Conservation (phyloP, 108 stramenopile genomes). For the Mayamaea pseudoterrestris region DNA sequence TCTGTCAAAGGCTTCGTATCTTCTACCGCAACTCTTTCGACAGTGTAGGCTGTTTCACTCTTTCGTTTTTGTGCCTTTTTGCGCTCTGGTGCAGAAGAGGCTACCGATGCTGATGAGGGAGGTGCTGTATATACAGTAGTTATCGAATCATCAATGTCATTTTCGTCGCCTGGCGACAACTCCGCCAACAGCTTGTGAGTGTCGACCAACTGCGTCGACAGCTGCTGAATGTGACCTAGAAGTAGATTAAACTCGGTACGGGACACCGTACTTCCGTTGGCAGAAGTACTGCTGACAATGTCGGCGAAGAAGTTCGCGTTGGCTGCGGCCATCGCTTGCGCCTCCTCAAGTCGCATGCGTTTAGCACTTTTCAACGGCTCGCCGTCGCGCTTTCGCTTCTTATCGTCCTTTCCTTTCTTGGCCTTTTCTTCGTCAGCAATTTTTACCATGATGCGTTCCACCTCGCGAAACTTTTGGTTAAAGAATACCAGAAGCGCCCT, state of each 20-base stretch:
- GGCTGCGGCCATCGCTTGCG: constrained; percentile 35
- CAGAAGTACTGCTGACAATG: constrained; percentile 19
- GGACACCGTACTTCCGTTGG: constrained; percentile 35
- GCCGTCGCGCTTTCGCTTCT: constrained; percentile 38
- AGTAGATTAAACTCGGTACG: constrained; percentile 60
- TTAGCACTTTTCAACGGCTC: constrained; percentile 33
- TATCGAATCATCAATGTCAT: not conserved
- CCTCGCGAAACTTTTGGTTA: constrained; percentile 58
- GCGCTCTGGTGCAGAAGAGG: constrained; percentile 12
- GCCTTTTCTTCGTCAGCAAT: constrained; percentile 35
- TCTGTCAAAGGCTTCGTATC: constrained; percentile 44
- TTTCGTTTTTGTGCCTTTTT: constrained; percentile 28
- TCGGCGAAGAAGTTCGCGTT: constrained; percentile 46
- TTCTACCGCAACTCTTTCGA: constrained; percentile 18
- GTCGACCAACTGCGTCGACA: constrained; percentile 58
- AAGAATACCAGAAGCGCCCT: constrained; percentile 51
- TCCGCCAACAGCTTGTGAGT: constrained; percentile 42
- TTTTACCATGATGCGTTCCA: constrained; percentile 45
- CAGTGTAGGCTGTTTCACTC: constrained; percentile 15
- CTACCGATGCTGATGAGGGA: constrained; percentile 2
- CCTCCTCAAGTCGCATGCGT: constrained; percentile 36
- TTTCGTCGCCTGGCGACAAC: constrained; percentile 28
- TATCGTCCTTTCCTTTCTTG: constrained; percentile 51
- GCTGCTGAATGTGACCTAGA: constrained; percentile 49
- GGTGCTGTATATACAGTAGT: not conserved